A percentile compares a stretch with the other conserved stretches of the same genome.
These are phyloP conservation scores for Backusella mclennaniae DNA, from an alignment of 192 early-diverging fungal species.

Conservation along the genomic window DNA sequence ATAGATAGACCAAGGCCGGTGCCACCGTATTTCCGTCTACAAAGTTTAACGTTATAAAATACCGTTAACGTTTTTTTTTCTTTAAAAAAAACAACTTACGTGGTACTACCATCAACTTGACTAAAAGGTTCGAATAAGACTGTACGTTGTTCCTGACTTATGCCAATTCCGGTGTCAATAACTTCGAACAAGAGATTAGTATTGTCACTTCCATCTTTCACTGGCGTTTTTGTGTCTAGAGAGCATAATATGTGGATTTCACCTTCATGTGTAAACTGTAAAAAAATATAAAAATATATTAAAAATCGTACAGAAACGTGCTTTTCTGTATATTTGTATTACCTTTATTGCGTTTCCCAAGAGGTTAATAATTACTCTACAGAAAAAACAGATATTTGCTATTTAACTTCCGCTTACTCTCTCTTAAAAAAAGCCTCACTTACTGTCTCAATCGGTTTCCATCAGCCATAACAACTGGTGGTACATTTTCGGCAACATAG, in stretches of 20 bases:
- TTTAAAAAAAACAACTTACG: conserved; percentile 34
- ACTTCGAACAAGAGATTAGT: conserved; percentile 40
- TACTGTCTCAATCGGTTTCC: conserved; percentile 63
- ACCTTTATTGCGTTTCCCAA: conserved; percentile 72
- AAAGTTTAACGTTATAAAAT: not conserved
- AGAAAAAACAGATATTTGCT: not conserved
- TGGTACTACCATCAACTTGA: conserved; percentile 64
- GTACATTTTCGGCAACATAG: conserved; percentile 55
- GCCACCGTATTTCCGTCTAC: conserved; percentile 56
- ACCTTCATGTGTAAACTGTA: conserved; percentile 52
- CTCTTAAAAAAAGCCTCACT: not conserved
- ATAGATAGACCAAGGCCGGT: conserved; percentile 65
- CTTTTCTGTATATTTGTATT: conserved; percentile 3
- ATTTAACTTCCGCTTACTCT: not conserved
- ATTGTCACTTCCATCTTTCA: conserved; percentile 7
- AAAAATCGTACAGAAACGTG: not conserved
- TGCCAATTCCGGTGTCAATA: conserved; percentile 58
- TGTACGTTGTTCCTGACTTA: conserved; percentile 45
- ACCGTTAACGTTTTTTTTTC: not conserved
- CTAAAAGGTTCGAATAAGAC: conserved; percentile 60
- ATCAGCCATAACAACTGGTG: conserved; percentile 62
- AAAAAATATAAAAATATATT: not conserved
- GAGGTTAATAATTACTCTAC: conserved; percentile 64
- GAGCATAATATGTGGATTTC: conserved; percentile 51
- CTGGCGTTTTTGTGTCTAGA: conserved; percentile 10